Evolutionary conservation across 768 basidiomycete genomes (phyloP).

Genomic region (Candolleomyces eurysporus): DNA sequence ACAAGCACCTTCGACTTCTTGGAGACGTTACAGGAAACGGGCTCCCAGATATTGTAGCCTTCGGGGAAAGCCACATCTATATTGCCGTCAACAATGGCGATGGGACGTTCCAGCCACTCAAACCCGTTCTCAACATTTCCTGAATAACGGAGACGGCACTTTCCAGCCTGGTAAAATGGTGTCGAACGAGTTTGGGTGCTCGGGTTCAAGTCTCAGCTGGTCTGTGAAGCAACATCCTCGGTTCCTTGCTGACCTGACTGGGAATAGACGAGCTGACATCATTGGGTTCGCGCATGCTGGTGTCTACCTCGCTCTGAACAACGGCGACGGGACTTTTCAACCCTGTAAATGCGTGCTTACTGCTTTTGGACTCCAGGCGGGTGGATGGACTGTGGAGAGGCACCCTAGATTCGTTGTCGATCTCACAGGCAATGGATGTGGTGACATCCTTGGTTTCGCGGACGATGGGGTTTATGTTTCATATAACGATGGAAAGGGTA

Average conservation of each 20-base stretch:
- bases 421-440: background rate
- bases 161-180: background rate
- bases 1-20: background rate
- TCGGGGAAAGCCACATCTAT: background rate
- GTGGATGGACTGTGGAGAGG: background rate
- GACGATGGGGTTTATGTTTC: background rate
- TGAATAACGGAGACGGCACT: background rate
- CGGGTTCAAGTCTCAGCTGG: background rate
- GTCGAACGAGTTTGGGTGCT: background rate
- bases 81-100: background rate
- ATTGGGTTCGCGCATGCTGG: background rate
- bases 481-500: slow-evolving; percentile 1
- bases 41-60: background rate
- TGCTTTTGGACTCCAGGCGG: background rate
- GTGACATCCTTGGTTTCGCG: background rate
- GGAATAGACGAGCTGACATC: background rate
- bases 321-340: background rate
- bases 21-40: background rate
- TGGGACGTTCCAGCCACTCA: background rate
- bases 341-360: background rate
- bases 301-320: background rate
- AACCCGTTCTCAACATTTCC: background rate
- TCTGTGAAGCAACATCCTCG: background rate
- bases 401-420: background rate
- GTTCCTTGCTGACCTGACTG: background rate